Conservation (phyloP, 1,284 basidiomycete genomes). For the Retiboletus flavoniger region DNA sequence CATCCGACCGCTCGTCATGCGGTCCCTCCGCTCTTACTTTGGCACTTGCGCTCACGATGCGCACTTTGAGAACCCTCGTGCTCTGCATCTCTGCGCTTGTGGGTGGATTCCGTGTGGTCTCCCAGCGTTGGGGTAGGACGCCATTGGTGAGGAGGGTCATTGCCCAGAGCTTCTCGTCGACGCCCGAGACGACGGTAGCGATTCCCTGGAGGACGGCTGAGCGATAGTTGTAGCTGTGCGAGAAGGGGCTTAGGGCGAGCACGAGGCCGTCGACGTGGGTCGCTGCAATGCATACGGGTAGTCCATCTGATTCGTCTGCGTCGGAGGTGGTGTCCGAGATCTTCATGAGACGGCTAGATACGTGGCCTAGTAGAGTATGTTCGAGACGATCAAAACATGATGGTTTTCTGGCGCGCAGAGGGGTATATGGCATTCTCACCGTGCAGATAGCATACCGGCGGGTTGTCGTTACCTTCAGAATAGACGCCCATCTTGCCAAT, state of each 20-base stretch:
- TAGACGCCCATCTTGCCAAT: conserved; percentile 27
- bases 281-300: conserved; percentile 24
- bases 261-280: conserved; percentile 29
- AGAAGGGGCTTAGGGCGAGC: conserved; percentile 25
- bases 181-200: conserved; percentile 16
- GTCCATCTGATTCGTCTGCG: conserved; percentile 4
- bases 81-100: conserved; percentile 27
- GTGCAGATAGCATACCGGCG: conserved; percentile 26
- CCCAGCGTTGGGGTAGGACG: conserved; percentile 28
- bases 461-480: conserved; percentile 6
- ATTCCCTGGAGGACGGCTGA: conserved; percentile 26
- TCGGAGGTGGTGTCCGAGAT: conserved; percentile 7
- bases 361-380: conserved; percentile 15
- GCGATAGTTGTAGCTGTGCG: conserved; percentile 30
- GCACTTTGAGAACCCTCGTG: conserved; percentile 26
- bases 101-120: conserved; percentile 23
- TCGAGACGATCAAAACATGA: background rate
- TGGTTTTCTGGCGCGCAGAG: background rate
- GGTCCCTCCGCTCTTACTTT: conserved; percentile 26
- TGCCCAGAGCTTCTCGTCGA: conserved; percentile 29
- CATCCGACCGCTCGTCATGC: conserved; percentile 23
- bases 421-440: conserved; percentile 8
- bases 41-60: conserved; percentile 23
- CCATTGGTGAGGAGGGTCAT: conserved; percentile 23
- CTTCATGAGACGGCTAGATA: conserved; percentile 32